Evolutionary conservation across 345 rosid species (phyloP).

Genomic region (Erysimum cheiranthoides): DNA sequence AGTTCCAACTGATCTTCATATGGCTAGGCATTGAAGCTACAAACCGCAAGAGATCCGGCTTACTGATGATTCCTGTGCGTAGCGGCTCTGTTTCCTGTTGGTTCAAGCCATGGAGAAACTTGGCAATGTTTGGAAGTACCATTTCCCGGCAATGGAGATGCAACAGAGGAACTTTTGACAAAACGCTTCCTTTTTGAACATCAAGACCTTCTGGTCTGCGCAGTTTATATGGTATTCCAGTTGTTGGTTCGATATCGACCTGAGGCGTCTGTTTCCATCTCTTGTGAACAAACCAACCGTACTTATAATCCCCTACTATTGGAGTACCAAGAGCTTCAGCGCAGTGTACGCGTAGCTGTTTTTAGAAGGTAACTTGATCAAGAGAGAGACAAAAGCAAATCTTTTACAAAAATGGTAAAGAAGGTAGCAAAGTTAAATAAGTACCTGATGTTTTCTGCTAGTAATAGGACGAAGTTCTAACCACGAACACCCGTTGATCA

Average conservation of each 20-base stretch:
- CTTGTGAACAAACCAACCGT: slow-evolving; percentile 89
- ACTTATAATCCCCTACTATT: slow-evolving; percentile 87
- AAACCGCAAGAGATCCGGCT: slow-evolving; percentile 71
- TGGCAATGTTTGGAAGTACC: slow-evolving; percentile 82
- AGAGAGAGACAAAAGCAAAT: slow-evolving; percentile 10
- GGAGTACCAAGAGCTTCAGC: slow-evolving; percentile 98
- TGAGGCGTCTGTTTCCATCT: slow-evolving; percentile 87
- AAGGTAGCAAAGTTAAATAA: neutral
- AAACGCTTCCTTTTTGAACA: slow-evolving; percentile 91
- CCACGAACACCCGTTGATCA: slow-evolving; percentile 92
- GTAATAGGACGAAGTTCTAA: slow-evolving; percentile 80
- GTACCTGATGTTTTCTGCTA: slow-evolving; percentile 92
- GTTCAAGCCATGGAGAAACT: slow-evolving; percentile 57
- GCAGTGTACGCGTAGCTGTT: slow-evolving; percentile 91
- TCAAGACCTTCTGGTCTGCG: slow-evolving; percentile 84
- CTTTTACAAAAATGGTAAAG: neutral
- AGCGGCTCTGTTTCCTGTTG: slow-evolving; percentile 33
- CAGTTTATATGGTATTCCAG: slow-evolving; percentile 75
- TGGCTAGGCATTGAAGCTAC: slow-evolving; percentile 85
- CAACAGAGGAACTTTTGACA: slow-evolving; percentile 84
- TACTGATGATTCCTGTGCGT: slow-evolving; percentile 41
- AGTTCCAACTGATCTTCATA: slow-evolving; percentile 95
- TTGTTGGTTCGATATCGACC: slow-evolving; percentile 68
- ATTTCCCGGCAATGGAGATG: slow-evolving; percentile 91
- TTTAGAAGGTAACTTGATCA: slow-evolving; percentile 10